phyloP scores from a whole-genome alignment of 306 rosid species.

The Quercus berberidifolia region DNA sequence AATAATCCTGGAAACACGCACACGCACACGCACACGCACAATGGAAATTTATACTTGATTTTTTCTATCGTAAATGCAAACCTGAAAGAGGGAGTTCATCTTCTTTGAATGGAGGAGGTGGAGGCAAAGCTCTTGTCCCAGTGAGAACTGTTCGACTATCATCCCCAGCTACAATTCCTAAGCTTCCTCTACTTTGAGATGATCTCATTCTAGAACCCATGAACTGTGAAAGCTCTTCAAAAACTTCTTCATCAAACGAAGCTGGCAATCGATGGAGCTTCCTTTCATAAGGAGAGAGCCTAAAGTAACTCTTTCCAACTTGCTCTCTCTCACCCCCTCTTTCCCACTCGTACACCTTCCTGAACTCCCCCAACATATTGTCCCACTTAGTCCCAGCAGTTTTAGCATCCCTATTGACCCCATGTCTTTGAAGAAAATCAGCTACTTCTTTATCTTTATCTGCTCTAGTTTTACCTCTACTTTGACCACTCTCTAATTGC shows the following conservation, averaged over 20 bases:
- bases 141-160: constrained; percentile 27
- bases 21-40: background rate
- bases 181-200: constrained; percentile 41
- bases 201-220: constrained; percentile 84
- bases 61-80: constrained; percentile 8
- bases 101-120: constrained; percentile 60
- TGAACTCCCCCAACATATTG: constrained; percentile 92
- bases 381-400: constrained; percentile 99
- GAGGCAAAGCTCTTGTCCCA: constrained; percentile 39
- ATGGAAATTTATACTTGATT: background rate
- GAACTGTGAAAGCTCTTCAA: constrained; percentile 87
- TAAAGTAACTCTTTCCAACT: constrained; percentile 83
- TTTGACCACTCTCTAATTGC: constrained; percentile 29
- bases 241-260: constrained; percentile 94
- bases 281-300: constrained; percentile 95
- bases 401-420: constrained; percentile 75
- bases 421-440: constrained; percentile 67
- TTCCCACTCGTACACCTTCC: constrained; percentile 97
- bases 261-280: constrained; percentile 90
- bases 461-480: constrained; percentile 77
- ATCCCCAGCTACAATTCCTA: constrained; percentile 37
- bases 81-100: constrained; percentile 65
- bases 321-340: constrained; percentile 85
- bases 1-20: background rate
- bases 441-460: constrained; percentile 93